Base-by-base conservation (phyloP, 2,329 filamentous ascomycete genomes). In the Epichloe gansuensis region DNA sequence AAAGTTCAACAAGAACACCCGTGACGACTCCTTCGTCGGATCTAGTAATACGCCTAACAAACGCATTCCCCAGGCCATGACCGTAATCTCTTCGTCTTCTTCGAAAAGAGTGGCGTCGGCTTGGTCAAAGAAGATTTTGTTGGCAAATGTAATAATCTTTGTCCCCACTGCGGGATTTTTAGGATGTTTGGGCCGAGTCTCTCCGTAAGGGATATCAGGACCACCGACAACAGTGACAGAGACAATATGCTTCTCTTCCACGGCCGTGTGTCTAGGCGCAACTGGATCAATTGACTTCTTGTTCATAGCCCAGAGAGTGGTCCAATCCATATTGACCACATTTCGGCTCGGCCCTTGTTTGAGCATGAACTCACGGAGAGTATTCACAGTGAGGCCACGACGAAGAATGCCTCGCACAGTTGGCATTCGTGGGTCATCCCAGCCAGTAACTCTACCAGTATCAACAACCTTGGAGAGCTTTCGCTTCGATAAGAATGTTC, bases 401-500 rank as follows among this genome's bases (percentile, higher is more conserved):
- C 86, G 75, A 52, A 82, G 75, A 43, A 89, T 82, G 63, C 86
- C 86, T 28, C 85, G 78, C 43, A 88, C 82, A 13, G 86, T 89
- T 6, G 85, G 85, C 83, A 89, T 88, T 46, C 85, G 80, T 11
- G 85, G 85, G 64, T 89, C 85, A 60, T 89, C 85, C 85, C 88
- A 91, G 57, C 88, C 88, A 76, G 80, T 84, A 46, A 91, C 88
- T 52, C 79, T 78, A 52, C 84, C 85, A 31, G 80, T 75, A 49
- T 90, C 85, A 47, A 91, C 87, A 31, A 91, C 78, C 73, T 88
- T 88, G 55, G 86, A 86, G 41, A 93, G 78, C 73, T 91, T 91
- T 55, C 88, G 82, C 76, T 91, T 91, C 50, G 86, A 91, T 15
- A 93, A 73, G 67, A 91, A 84, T 1, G 88, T 91, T 61, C 79